Evolutionary conservation across 306 rosid genomes (phyloP).

Genomic region (Amphicarpaea edgeworthii): DNA sequence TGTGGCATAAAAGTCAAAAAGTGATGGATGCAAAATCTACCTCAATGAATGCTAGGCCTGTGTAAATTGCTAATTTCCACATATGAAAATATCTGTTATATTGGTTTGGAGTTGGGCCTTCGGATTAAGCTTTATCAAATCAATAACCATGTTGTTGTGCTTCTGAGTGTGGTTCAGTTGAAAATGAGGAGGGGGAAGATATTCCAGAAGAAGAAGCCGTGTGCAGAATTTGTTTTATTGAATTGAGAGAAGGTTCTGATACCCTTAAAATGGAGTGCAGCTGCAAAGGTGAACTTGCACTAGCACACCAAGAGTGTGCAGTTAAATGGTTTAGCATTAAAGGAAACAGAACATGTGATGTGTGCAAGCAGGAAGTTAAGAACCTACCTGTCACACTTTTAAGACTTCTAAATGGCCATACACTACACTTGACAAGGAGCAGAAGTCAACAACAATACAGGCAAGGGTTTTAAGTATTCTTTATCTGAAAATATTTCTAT

Average conservation of each 20-base stretch:
- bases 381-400: constrained; percentile 71
- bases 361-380: constrained; percentile 44
- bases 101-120: too few species aligned
- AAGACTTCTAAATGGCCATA: constrained; percentile 42
- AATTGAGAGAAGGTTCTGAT: constrained; percentile 62
- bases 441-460: constrained; percentile 54
- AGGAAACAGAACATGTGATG: constrained; percentile 76
- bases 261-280: constrained; percentile 79
- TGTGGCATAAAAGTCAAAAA: too few species aligned
- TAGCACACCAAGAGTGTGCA: constrained; percentile 77
- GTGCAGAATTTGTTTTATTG: constrained; percentile 75
- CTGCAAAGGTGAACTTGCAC: constrained; percentile 85
- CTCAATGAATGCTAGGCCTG: too few species aligned
- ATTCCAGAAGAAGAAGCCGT: constrained; percentile 40
- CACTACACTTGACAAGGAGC: constrained; percentile 44
- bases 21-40: too few species aligned
- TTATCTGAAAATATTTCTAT: neutral
- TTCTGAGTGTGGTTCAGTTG: too few species aligned
- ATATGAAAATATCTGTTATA: too few species aligned
- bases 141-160: too few species aligned
- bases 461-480: constrained; percentile 51
- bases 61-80: too few species aligned
- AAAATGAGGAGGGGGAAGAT: constrained; percentile 57
- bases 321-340: constrained; percentile 80
- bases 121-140: too few species aligned